Evolutionary conservation across 2,329 filamentous ascomycete genomes (phyloP).

Genomic region (Talaromyces sp.): DNA sequence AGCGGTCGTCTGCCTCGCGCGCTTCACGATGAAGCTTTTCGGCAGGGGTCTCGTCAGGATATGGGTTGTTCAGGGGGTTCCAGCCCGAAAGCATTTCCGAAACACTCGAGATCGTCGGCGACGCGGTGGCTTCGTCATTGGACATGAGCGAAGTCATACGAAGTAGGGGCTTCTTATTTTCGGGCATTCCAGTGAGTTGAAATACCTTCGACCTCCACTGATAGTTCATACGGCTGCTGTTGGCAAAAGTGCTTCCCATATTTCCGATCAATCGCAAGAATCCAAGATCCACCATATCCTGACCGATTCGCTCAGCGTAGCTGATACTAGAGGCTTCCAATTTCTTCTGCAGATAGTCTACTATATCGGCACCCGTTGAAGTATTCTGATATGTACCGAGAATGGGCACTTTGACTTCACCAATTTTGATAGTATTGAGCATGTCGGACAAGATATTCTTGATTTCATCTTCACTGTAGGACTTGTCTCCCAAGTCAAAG

Average conservation of each 20-base stretch:
- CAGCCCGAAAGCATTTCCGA: slow-evolving; percentile 87
- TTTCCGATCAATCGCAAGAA: slow-evolving; percentile 89
- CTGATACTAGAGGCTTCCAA: slow-evolving; percentile 80
- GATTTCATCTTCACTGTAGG: slow-evolving; percentile 78
- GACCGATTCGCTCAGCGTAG: slow-evolving; percentile 90
- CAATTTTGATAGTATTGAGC: slow-evolving; percentile 78
- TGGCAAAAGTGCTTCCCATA: slow-evolving; percentile 91
- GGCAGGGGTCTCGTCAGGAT: slow-evolving; percentile 89
- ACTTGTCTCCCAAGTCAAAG: slow-evolving; percentile 85
- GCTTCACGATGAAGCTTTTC: slow-evolving; percentile 87
- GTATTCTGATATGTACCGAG: slow-evolving; percentile 93
- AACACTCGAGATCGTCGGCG: slow-evolving; percentile 75
- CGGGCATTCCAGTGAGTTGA: slow-evolving; percentile 78
- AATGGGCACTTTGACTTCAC: slow-evolving; percentile 92
- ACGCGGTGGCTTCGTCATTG: slow-evolving; percentile 63
- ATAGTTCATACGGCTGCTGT: slow-evolving; percentile 95
- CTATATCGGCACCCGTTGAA: slow-evolving; percentile 85
- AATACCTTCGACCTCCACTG: slow-evolving; percentile 95
- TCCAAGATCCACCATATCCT: slow-evolving; percentile 82
- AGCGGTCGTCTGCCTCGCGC: slow-evolving; percentile 84
- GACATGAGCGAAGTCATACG: slow-evolving; percentile 71
- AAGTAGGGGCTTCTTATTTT: slow-evolving; percentile 72
- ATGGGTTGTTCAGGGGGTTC: slow-evolving; percentile 84
- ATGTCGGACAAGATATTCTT: slow-evolving; percentile 88
- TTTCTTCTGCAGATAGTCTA: slow-evolving; percentile 88